Percentiles rank a stretch among this genome's conserved stretches.
phyloP scores from a whole-genome alignment of 345 rosid genomes.

The Dimocarpus longan region DNA sequence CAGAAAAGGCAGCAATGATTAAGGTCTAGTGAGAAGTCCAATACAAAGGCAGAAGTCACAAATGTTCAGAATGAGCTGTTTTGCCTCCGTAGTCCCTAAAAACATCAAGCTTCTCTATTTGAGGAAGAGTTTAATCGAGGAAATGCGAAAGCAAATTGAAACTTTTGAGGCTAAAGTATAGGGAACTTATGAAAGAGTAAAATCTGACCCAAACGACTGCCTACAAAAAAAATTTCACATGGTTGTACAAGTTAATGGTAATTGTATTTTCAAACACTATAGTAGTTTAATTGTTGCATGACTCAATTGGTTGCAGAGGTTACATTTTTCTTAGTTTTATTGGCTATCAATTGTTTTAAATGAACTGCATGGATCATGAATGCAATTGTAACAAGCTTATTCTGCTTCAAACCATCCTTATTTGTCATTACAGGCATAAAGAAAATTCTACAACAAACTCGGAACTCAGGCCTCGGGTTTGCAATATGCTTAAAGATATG shows the following conservation, averaged over 20 bases:
- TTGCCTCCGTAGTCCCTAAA: constrained; percentile 41
- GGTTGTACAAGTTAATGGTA: constrained; percentile 59
- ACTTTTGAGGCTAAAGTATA: constrained; percentile 43
- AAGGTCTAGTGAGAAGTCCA: constrained; percentile 17
- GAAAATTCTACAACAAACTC: constrained; percentile 21
- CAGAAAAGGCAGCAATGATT: constrained; percentile 22
- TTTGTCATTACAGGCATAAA: constrained; percentile 36
- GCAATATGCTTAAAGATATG: constrained; percentile 29
- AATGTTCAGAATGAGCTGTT: constrained; percentile 27
- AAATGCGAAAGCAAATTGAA: constrained; percentile 44
- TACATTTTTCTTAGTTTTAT: no score
- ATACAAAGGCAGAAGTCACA: constrained; percentile 28
- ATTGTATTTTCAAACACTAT: background rate
- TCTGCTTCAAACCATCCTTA: constrained; percentile 7
- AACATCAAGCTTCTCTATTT: constrained; percentile 58
- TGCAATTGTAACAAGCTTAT: background rate
- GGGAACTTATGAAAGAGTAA: constrained; percentile 60
- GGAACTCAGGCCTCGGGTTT: constrained; percentile 42
- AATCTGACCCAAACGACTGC: constrained; percentile 44
- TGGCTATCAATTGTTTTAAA: background rate
- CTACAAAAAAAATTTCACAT: constrained; percentile 43
- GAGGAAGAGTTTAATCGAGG: constrained; percentile 47
- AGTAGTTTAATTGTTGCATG: background rate
- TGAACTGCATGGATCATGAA: background rate
- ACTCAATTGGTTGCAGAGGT: background rate